These are phyloP conservation scores for Corynascus novoguineensis DNA, from an alignment of 495 filamentous ascomycete species.

Conservation along the genomic window DNA sequence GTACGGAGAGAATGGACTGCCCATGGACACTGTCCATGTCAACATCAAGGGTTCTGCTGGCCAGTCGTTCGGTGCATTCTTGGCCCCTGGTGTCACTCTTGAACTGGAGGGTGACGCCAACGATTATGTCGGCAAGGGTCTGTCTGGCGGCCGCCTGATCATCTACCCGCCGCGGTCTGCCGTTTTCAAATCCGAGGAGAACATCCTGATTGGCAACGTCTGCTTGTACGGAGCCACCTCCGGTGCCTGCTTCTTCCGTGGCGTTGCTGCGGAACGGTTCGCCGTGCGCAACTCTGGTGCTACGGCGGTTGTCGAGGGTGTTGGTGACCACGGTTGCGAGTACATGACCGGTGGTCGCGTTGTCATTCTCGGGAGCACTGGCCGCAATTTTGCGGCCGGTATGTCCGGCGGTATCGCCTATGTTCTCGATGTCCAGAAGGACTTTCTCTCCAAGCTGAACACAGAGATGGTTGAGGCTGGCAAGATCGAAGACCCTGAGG, in stretches of 20 bases:
- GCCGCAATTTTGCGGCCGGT: conserved; percentile 98
- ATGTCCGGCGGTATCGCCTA: conserved; percentile 99
- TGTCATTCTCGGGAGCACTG: conserved; percentile 81
- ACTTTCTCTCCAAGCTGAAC: conserved; percentile 95
- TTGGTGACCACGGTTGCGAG: conserved; percentile 97
- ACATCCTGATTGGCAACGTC: conserved; percentile 92
- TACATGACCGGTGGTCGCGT: conserved; percentile 99
- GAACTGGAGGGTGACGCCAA: conserved; percentile 98
- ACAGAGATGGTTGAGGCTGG: conserved; percentile 97
- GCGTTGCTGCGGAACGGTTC: conserved; percentile 94
- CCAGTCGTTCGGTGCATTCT: conserved; percentile 94
- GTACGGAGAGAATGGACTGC: conserved; percentile 85
- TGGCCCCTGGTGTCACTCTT: conserved; percentile 90
- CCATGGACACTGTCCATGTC: conserved; percentile 92
- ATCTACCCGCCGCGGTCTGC: conserved; percentile 92
- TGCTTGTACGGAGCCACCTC: conserved; percentile 95
- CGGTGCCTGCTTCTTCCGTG: conserved; percentile 96
- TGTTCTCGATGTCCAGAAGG: conserved; percentile 83
- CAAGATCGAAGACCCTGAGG: conserved; percentile 76
- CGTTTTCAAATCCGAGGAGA: conserved; percentile 96
- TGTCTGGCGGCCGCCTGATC: conserved; percentile 93
- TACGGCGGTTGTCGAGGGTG: conserved; percentile 93
- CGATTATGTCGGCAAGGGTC: conserved; percentile 96
- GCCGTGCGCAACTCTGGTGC: conserved; percentile 97
- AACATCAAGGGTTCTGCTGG: conserved; percentile 99